Evolutionary conservation across 2,329 filamentous ascomycete species (phyloP).

Genomic region (Hysterium pulicare): DNA sequence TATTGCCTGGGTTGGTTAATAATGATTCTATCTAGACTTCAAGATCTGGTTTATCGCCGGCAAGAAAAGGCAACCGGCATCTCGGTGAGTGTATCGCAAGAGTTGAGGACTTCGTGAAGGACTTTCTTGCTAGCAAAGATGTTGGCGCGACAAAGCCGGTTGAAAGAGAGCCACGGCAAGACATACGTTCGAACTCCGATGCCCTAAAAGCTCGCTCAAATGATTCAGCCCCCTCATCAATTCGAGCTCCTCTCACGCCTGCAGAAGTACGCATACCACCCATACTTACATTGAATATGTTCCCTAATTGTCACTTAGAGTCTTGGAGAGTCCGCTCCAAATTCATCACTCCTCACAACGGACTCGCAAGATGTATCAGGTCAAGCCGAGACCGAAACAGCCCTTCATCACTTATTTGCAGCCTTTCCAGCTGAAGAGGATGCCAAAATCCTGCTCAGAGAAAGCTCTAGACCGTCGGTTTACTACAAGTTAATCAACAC

Average conservation of each 20-base stretch:
- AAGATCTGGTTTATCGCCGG: too few relatives aligned
- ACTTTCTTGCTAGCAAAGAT: not conserved
- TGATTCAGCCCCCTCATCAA: not conserved
- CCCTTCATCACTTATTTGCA: constrained; percentile 7
- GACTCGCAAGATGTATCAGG: not conserved
- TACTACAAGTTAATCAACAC: constrained; percentile 3
- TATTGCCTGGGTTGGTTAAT: too few relatives aligned
- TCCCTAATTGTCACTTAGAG: not conserved
- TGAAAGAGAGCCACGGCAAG: too few relatives aligned
- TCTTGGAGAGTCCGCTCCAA: not conserved
- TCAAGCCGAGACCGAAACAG: not conserved
- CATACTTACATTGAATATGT: not conserved
- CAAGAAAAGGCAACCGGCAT: not conserved
- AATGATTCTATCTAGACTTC: too few relatives aligned
- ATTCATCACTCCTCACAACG: not conserved
- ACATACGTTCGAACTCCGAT: not conserved
- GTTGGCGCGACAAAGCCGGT: not conserved
- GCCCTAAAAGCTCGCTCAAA: not conserved
- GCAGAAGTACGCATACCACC: not conserved
- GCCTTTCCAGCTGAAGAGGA: constrained; percentile 14
- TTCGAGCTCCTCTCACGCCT: not conserved
- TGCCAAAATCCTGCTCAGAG: constrained; percentile 10
- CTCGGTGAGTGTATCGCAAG: not conserved
- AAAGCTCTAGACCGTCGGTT: constrained; percentile 7
- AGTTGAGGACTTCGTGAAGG: not conserved